Evolutionary conservation across 2,329 filamentous ascomycete species (phyloP).

Genomic region (Aspergillus brunneoviolaceus): DNA sequence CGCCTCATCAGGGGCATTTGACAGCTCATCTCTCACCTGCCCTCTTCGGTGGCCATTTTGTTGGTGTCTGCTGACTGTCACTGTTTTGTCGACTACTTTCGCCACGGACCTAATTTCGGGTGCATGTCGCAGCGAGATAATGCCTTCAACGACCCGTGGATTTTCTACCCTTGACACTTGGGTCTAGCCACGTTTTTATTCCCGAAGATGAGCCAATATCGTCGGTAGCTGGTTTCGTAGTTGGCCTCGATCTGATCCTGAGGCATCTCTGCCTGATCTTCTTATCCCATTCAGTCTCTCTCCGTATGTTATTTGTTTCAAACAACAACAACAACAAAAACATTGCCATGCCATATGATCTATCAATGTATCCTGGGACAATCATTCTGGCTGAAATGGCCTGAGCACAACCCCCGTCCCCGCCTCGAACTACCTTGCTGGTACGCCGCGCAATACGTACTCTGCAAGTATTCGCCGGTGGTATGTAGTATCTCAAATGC

Average conservation of each 20-base stretch:
- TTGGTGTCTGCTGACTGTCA: slow-evolving; percentile 31
- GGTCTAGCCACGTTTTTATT: slow-evolving; percentile 19
- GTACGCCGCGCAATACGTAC: slow-evolving; percentile 3
- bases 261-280: background rate
- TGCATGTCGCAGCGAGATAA: slow-evolving; percentile 5
- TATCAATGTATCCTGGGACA: slow-evolving; percentile 12
- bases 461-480: slow-evolving; percentile 21
- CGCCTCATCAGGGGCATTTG: slow-evolving; percentile 8
- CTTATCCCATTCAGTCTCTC: background rate
- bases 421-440: slow-evolving; percentile 13
- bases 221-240: background rate
- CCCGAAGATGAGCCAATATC: background rate
- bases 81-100: slow-evolving; percentile 25
- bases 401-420: slow-evolving; percentile 3
- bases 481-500: slow-evolving; percentile 25
- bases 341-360: slow-evolving; percentile 13
- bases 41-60: background rate
- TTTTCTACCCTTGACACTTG: slow-evolving; percentile 8
- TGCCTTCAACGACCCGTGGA: background rate
- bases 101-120: slow-evolving; percentile 26
- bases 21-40: slow-evolving; percentile 1
- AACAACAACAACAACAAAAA: too few relatives aligned
- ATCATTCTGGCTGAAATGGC: slow-evolving; percentile 21
- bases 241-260: background rate
- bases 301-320: too few relatives aligned